A percentile compares a stretch with the other conserved stretches of the same genome.
phyloP scores from a whole-genome alignment of 306 rosid species.

The Quercus parvula region DNA sequence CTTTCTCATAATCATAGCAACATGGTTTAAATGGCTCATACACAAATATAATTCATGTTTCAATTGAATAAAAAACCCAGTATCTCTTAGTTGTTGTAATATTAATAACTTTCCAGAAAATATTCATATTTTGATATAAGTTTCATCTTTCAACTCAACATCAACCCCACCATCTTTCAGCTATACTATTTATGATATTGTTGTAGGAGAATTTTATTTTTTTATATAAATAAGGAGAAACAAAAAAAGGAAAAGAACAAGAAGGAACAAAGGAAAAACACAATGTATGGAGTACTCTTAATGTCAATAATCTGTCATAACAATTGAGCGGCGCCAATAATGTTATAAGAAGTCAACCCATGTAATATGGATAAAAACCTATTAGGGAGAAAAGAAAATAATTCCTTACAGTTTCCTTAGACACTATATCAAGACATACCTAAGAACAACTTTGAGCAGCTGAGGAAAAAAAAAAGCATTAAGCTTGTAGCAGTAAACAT shows the following conservation, averaged over 20 bases:
- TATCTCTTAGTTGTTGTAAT: no score
- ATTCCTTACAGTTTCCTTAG: neutral
- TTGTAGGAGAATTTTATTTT: neutral
- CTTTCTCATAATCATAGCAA: neutral
- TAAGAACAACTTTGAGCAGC: neutral
- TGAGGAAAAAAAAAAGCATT: neutral
- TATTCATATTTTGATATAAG: no score
- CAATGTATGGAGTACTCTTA: neutral
- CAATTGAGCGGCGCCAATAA: no score
- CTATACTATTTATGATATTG: neutral
- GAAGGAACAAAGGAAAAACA: neutral
- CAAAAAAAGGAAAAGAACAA: neutral
- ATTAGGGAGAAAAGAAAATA: neutral
- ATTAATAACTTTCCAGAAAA: no score
- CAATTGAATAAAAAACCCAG: no score
- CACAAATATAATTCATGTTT: neutral
- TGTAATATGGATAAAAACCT: neutral
- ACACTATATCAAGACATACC: neutral
- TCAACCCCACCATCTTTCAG: neutral
- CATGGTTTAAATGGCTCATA: neutral
- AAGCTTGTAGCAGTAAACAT: conserved; percentile 12
- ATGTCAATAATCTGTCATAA: neutral
- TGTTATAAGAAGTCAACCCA: neutral
- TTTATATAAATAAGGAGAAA: neutral
- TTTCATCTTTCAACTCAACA: neutral